Percentiles rank a stretch among this genome's conserved stretches.
These are phyloP conservation scores for Suillus discolor DNA, from an alignment of 768 basidiomycete genomes.

Conservation along the genomic window DNA sequence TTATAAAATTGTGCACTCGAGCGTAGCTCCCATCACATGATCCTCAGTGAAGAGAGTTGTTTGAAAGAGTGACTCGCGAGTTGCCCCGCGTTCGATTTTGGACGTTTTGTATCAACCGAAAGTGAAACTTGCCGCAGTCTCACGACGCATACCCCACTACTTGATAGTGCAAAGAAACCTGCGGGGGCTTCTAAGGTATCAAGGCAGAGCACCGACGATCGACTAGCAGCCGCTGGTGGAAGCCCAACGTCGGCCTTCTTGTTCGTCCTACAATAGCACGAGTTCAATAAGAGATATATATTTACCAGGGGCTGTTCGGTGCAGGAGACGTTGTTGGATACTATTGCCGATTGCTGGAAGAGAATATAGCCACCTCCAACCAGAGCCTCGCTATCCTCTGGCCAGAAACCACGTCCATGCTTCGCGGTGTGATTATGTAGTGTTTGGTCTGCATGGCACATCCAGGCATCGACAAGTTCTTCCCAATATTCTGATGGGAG, in stretches of 20 bases:
- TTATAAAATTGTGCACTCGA: constrained; percentile 65
- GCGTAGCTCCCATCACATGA: constrained; percentile 85
- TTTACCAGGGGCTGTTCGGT: constrained; percentile 57
- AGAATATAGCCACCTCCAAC: constrained; percentile 91
- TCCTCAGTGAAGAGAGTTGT: constrained; percentile 86
- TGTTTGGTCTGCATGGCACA: constrained; percentile 93
- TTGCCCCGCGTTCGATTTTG: constrained; percentile 56
- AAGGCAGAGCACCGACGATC: constrained; percentile 21
- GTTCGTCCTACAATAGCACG: constrained; percentile 54
- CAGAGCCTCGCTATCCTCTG: constrained; percentile 66
- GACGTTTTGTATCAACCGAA: constrained; percentile 96
- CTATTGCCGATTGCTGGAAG: constrained; percentile 37
- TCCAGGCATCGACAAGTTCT: constrained; percentile 96
- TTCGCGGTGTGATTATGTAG: constrained; percentile 70
- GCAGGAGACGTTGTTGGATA: constrained; percentile 2
- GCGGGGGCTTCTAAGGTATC: constrained; percentile 53
- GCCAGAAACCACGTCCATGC: constrained; percentile 77
- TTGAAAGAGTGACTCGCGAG: constrained; percentile 54
- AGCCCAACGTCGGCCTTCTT: constrained; percentile 92
- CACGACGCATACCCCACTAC: constrained; percentile 24
- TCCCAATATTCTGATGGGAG: constrained; percentile 97
- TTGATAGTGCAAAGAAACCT: constrained; percentile 45
- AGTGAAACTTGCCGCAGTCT: constrained; percentile 36
- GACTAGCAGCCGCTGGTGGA: constrained; percentile 62
- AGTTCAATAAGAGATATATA: constrained; percentile 22